These are phyloP conservation scores for Asterochloris erici DNA, from an alignment of 139 green algal species.

Conservation along the genomic window DNA sequence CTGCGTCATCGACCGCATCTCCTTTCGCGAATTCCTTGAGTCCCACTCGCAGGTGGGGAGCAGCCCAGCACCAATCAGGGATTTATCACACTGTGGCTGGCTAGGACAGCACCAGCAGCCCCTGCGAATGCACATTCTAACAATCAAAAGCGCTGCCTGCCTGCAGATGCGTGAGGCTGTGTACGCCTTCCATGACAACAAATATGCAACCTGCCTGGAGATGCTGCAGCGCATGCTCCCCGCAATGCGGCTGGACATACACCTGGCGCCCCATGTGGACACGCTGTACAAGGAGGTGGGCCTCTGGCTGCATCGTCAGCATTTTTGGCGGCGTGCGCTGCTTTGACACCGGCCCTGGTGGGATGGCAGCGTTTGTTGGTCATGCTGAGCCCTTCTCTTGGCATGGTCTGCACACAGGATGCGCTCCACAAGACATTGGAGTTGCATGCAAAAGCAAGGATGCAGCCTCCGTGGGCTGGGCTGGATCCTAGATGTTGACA, in stretches of 20 bases:
- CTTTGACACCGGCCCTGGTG: too few relatives aligned
- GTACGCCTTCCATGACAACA: slow-evolving; percentile 73
- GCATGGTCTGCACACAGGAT: too few relatives aligned
- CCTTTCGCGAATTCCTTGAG: slow-evolving; percentile 90
- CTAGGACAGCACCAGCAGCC: not conserved
- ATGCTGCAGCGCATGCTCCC: slow-evolving; percentile 59
- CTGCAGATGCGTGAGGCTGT: slow-evolving; percentile 80
- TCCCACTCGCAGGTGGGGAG: slow-evolving; percentile 70
- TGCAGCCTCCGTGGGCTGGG: too few relatives aligned
- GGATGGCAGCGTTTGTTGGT: too few relatives aligned
- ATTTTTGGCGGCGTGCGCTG: too few relatives aligned
- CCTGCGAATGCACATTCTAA: not conserved
- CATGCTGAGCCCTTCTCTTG: too few relatives aligned
- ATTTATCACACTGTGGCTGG: too few relatives aligned
- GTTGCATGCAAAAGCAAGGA: too few relatives aligned
- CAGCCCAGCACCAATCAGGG: too few relatives aligned
- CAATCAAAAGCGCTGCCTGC: not conserved
- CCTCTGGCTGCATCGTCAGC: too few relatives aligned
- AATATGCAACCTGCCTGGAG: slow-evolving; percentile 73
- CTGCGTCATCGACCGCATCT: slow-evolving; percentile 71
- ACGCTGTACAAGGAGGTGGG: slow-evolving; percentile 54
- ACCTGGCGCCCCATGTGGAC: slow-evolving; percentile 69
- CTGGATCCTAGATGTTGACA: too few relatives aligned
- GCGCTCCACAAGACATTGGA: too few relatives aligned
- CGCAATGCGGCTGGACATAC: slow-evolving; percentile 69